These are phyloP conservation scores for Aspergillus incahuasiensis DNA, from an alignment of 495 filamentous ascomycete genomes.

Conservation along the genomic window DNA sequence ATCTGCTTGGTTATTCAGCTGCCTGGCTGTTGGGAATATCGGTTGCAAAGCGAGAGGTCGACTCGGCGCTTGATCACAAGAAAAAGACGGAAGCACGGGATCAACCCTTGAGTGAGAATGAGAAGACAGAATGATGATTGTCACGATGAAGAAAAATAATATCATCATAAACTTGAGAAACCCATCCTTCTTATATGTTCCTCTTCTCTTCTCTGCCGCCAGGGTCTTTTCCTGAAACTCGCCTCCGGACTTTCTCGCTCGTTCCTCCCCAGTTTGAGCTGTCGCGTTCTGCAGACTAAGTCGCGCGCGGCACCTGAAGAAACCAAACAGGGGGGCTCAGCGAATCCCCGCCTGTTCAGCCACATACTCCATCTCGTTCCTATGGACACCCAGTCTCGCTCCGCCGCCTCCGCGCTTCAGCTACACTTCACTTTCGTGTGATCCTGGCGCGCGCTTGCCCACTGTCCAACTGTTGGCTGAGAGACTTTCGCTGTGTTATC, in stretches of 20 bases:
- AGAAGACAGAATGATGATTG: background rate
- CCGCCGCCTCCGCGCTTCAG: background rate
- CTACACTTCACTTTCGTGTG: background rate
- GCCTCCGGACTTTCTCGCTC: background rate
- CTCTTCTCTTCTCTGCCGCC: background rate
- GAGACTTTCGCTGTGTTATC: background rate
- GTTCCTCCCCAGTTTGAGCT: background rate
- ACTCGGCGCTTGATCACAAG: background rate
- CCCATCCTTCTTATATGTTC: background rate
- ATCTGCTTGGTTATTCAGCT: background rate
- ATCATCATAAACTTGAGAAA: background rate
- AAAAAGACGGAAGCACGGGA: background rate
- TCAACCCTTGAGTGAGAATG: background rate
- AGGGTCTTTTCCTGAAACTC: slow-evolving; percentile 4
- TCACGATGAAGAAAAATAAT: background rate
- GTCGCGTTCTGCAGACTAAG: background rate
- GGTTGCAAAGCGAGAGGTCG: background rate
- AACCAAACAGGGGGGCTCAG: background rate
- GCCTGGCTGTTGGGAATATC: background rate
- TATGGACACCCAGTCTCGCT: background rate
- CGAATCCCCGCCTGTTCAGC: slow-evolving; percentile 2
- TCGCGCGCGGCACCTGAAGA: slow-evolving; percentile 6
- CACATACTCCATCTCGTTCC: background rate
- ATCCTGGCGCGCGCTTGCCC: background rate
- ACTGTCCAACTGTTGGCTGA: background rate